phyloP scores from a whole-genome alignment of 805 yeast species.

The Starmerella tilneyi region DNA sequence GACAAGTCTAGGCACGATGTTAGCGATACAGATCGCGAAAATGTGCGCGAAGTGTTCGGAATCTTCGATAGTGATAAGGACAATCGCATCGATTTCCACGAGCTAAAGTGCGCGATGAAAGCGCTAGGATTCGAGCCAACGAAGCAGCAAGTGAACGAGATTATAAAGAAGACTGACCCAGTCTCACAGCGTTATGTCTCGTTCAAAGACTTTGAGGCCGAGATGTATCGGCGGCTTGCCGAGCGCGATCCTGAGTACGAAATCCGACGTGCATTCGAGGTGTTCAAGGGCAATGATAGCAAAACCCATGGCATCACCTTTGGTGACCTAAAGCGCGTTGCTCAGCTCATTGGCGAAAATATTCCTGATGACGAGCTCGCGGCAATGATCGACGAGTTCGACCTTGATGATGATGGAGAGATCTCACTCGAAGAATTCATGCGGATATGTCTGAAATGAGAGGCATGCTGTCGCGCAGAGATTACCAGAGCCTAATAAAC shows the following conservation, averaged over 20 bases:
- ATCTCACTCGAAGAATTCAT: constrained; percentile 37
- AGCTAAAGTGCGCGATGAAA: constrained; percentile 81
- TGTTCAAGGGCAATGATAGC: constrained; percentile 69
- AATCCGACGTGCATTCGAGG: constrained; percentile 83
- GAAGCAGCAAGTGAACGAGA: constrained; percentile 68
- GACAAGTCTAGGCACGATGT: constrained; percentile 1
- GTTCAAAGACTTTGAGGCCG: constrained; percentile 71
- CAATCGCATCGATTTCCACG: constrained; percentile 84
- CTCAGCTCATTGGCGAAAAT: constrained; percentile 86
- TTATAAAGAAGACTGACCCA: constrained; percentile 71
- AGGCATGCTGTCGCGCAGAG: not conserved
- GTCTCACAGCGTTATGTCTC: constrained; percentile 36
- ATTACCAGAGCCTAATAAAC: too few species aligned
- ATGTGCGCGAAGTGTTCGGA: constrained; percentile 82
- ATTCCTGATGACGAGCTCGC: constrained; percentile 82
- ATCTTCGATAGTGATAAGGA: constrained; percentile 89
- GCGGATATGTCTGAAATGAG: constrained; percentile 14
- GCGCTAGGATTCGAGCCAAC: constrained; percentile 86
- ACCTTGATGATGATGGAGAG: constrained; percentile 90
- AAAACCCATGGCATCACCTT: constrained; percentile 64
- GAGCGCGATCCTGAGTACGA: constrained; percentile 91
- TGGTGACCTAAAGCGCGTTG: constrained; percentile 74
- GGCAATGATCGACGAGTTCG: constrained; percentile 97
- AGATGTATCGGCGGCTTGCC: constrained; percentile 68
- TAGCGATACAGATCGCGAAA: constrained; percentile 35